These are phyloP conservation scores for Tuber calosporum DNA, from an alignment of 495 filamentous ascomycete genomes.

Conservation along the genomic window DNA sequence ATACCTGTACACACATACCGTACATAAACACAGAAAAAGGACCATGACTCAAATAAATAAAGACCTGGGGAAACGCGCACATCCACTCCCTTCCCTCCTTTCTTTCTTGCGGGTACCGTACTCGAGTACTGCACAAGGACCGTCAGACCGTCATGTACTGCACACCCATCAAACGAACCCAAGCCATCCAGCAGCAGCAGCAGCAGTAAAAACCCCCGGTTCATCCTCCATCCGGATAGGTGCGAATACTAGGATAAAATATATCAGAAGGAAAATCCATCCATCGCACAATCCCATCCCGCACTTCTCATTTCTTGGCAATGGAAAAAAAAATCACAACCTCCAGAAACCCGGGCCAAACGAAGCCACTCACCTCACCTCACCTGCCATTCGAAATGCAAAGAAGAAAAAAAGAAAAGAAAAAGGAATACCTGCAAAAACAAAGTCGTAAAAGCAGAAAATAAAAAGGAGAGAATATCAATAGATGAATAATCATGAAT, in stretches of 20 bases:
- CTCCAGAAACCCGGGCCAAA: background rate
- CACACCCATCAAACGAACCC: background rate
- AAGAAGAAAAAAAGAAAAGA: background rate
- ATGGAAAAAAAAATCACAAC: background rate
- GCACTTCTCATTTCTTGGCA: background rate
- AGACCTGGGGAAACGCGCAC: background rate
- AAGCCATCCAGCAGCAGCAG: background rate
- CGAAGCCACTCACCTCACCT: background rate
- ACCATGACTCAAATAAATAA: background rate
- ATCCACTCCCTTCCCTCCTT: background rate
- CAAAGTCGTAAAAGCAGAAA: too few relatives aligned
- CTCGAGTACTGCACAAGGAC: background rate
- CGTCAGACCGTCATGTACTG: background rate
- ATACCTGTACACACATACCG: background rate
- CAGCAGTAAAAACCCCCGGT: background rate
- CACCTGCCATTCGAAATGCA: background rate
- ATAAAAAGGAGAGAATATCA: background rate
- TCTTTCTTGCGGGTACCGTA: background rate
- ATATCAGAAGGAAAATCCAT: too few relatives aligned
- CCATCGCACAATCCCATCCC: too few relatives aligned
- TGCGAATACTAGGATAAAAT: too few relatives aligned
- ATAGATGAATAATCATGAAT: slow-evolving; percentile 1
- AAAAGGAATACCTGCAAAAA: background rate
- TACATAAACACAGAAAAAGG: background rate
- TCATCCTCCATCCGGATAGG: too few relatives aligned